phyloP scores from a whole-genome alignment of 208 protist genomes.

The Crithidia fasciculata region DNA sequence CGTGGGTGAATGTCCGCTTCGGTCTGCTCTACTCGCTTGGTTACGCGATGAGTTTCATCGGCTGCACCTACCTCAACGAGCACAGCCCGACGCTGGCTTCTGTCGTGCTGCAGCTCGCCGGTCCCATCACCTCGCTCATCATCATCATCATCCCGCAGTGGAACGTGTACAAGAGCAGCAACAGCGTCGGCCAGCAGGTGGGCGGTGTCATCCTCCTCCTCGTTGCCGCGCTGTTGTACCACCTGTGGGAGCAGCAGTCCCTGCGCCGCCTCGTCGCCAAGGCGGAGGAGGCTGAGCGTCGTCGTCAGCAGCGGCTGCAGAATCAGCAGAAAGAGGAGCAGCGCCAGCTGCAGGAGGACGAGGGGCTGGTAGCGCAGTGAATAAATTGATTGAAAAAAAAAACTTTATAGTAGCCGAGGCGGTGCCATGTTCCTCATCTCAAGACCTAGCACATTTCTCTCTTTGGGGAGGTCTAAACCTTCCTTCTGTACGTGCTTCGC shows the following conservation, averaged over 20 bases:
- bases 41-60: conserved; percentile 82
- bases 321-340: conserved; percentile 1
- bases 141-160: conserved; percentile 79
- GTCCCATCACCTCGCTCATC: conserved; percentile 73
- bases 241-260: conserved; percentile 79
- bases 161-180: conserved; percentile 76
- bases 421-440: no score
- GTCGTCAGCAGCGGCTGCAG: conserved; percentile 10
- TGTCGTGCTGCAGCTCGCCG: conserved; percentile 80
- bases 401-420: no score
- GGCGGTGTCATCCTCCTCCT: conserved; percentile 75
- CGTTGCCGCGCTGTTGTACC: conserved; percentile 66
- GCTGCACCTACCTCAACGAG: conserved; percentile 85
- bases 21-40: conserved; percentile 74
- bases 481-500: no score
- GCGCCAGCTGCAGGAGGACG: neutral
- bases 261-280: conserved; percentile 34
- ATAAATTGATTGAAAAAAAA: no score
- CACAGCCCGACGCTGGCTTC: conserved; percentile 84
- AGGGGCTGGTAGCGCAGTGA: neutral
- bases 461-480: no score
- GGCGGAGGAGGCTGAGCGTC: conserved; percentile 25
- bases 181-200: conserved; percentile 68
- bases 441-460: no score
- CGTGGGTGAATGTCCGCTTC: conserved; percentile 70